Evolutionary conservation across 2,329 filamentous ascomycete genomes (phyloP).

Genomic region (Colletotrichum filicis): DNA sequence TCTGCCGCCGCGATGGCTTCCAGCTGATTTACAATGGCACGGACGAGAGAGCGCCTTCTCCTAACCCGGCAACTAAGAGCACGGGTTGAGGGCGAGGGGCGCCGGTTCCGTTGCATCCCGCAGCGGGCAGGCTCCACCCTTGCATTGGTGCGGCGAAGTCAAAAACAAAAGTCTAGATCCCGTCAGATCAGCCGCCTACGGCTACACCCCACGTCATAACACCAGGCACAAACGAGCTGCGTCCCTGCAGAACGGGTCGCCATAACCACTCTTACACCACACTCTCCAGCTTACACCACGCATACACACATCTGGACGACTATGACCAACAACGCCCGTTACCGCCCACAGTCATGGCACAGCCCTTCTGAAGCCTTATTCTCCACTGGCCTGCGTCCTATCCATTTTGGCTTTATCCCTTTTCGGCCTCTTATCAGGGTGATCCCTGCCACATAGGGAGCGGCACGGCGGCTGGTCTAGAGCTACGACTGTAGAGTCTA

Average conservation of each 20-base stretch:
- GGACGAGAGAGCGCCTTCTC: conserved; percentile 25
- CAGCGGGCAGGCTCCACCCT: conserved; percentile 24
- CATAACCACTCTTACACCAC: neutral
- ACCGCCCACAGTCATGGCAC: conserved; percentile 2
- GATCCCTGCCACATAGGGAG: conserved; percentile 21
- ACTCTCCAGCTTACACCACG: neutral
- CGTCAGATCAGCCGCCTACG: conserved; percentile 11
- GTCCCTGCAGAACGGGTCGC: conserved; percentile 18
- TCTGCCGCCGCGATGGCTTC: conserved; percentile 49
- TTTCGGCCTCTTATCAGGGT: neutral
- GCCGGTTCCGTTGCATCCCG: conserved; percentile 23
- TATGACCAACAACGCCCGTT: conserved; percentile 24
- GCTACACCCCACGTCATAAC: conserved; percentile 27
- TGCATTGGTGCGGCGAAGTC: conserved; percentile 34
- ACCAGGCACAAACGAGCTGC: conserved; percentile 30
- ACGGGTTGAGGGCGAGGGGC: conserved; percentile 16
- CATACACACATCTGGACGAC: conserved; percentile 13
- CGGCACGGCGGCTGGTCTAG: neutral
- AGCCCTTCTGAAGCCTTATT: conserved; percentile 20
- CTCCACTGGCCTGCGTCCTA: conserved; percentile 3
- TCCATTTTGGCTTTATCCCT: conserved; percentile 22
- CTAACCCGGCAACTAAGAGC: conserved; percentile 23
- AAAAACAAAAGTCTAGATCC: conserved; percentile 27
- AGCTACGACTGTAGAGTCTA: neutral
- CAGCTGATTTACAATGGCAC: conserved; percentile 42